phyloP scores from a whole-genome alignment of 2,329 filamentous ascomycete species.

The Pseudogymnoascus sp. region DNA sequence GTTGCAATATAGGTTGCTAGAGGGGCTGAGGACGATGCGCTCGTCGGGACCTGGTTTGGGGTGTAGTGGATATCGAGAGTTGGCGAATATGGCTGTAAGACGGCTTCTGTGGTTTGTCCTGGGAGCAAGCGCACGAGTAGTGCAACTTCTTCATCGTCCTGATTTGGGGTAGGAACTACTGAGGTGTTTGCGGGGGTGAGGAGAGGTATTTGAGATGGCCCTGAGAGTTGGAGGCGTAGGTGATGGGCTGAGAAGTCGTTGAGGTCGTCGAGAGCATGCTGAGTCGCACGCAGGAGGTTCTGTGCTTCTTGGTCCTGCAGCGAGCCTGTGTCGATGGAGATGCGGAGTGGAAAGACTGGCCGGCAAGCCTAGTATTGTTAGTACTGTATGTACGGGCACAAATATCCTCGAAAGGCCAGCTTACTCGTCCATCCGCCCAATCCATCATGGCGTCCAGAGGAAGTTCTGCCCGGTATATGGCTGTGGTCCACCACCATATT shows the following conservation, averaged over 20 bases:
- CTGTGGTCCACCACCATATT: slow-evolving; percentile 93
- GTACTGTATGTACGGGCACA: background rate
- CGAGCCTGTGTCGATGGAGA: slow-evolving; percentile 63
- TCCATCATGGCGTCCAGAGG: slow-evolving; percentile 79
- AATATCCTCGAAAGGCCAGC: slow-evolving; percentile 14
- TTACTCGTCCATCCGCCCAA: slow-evolving; percentile 85
- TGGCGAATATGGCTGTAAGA: slow-evolving; percentile 60
- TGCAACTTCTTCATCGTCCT: slow-evolving; percentile 45
- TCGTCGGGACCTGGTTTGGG: slow-evolving; percentile 56
- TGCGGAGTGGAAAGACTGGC: slow-evolving; percentile 78
- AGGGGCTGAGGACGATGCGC: slow-evolving; percentile 60
- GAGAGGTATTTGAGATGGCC: background rate
- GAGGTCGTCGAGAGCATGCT: slow-evolving; percentile 76
- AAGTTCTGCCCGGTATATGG: slow-evolving; percentile 78
- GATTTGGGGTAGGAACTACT: slow-evolving; percentile 5
- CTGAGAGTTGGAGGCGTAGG: slow-evolving; percentile 58
- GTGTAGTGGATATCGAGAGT: slow-evolving; percentile 72
- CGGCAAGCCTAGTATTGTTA: slow-evolving; percentile 60
- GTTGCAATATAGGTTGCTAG: slow-evolving; percentile 71
- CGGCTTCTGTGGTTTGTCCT: slow-evolving; percentile 49
- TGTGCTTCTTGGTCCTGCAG: slow-evolving; percentile 61
- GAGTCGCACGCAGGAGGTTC: slow-evolving; percentile 68
- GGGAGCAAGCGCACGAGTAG: slow-evolving; percentile 64
- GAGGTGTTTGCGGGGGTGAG: slow-evolving; percentile 28
- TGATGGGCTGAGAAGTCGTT: slow-evolving; percentile 83